Base-by-base conservation (phyloP, 1,139 yeast species). In the Waltiozyma sp. region DNA sequence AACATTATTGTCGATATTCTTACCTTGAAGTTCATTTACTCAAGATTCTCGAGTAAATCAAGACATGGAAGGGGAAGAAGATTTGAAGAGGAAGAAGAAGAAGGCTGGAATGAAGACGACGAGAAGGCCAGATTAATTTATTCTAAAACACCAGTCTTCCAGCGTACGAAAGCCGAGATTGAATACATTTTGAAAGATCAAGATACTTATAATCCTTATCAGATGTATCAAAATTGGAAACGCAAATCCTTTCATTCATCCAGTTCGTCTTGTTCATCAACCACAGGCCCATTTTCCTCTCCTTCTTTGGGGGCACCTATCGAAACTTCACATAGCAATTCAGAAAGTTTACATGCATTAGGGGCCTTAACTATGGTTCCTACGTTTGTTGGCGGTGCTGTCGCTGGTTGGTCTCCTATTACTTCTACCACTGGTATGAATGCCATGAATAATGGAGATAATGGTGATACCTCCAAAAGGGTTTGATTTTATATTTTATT, bases 351-450 rank as follows among this genome's bases (percentile, higher is more conserved):
- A 15, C 56, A 55, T 41, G 55, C 59, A 15, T 55, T 70, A 34
- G 68, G 71, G n/a, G 75, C 75, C 0, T 56, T 72, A 47, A 63
- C 72, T 2, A 68, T 72, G 70, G 74, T 72, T 3, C 77, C 77
- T 1, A 68, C 73, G 7, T 63, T 71, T 42, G 74, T 72, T 13
- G 74, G 75, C 18, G 77, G 77, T 31, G 77, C 77, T 4, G 68
- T 72, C 37, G 77, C 75, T 15, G 77, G 74, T 6, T 67, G 72
- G 69, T 56, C 60, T 4, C 57, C 58, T 11, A 31, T 31, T 31
- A 31, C 14, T n/a, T 31, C 34, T 10, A 18, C 34, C 16, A 31
- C 34, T n/a, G 34, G 34, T 26, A 26, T 14, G 31, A 8, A 21
- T 21, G 4, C 8, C 8, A 8, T 21, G 23, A 21, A 21, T 21